These are phyloP conservation scores for Rhodomyrtus psidioides DNA, from an alignment of 441 rosid genomes.

Conservation along the genomic window DNA sequence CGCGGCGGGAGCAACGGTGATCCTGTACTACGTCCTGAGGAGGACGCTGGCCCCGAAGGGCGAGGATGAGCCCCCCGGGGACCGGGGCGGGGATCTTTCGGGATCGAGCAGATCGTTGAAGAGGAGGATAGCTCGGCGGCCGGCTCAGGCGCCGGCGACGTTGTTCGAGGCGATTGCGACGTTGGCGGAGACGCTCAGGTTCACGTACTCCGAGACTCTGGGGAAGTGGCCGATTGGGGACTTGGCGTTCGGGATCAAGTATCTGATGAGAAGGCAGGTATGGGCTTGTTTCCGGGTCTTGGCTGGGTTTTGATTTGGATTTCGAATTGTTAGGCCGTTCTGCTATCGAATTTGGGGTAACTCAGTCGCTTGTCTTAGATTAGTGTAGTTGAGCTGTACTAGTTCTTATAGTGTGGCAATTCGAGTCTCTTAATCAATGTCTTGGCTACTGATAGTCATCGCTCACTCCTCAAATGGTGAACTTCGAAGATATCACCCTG, in stretches of 20 bases:
- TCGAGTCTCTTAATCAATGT: neutral
- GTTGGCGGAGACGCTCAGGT: constrained; percentile 76
- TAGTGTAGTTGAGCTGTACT: neutral
- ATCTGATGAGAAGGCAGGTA: constrained; percentile 86
- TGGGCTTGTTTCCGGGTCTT: neutral
- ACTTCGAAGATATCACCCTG: neutral
- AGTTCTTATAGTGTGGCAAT: neutral
- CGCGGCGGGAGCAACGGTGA: constrained; percentile 75
- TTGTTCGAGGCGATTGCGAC: constrained; percentile 83
- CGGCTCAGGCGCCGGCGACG: constrained; percentile 90
- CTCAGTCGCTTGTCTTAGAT: neutral
- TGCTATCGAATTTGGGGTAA: neutral
- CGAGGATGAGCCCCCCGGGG: constrained; percentile 23
- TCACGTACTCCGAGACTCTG: constrained; percentile 86
- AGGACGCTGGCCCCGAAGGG: constrained; percentile 35
- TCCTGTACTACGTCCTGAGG: constrained; percentile 48
- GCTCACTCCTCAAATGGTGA: neutral
- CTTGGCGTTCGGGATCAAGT: constrained; percentile 93
- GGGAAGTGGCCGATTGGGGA: constrained; percentile 98
- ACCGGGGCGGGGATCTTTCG: constrained; percentile 31
- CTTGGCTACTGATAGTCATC: neutral
- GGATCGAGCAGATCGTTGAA: constrained; percentile 56
- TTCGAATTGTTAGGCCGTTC: neutral
- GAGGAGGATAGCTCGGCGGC: constrained; percentile 63
- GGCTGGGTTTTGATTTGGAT: neutral